Evolutionary conservation across 2,329 filamentous ascomycete genomes (phyloP).

Genomic region (Colletotrichum orchidophilum): DNA sequence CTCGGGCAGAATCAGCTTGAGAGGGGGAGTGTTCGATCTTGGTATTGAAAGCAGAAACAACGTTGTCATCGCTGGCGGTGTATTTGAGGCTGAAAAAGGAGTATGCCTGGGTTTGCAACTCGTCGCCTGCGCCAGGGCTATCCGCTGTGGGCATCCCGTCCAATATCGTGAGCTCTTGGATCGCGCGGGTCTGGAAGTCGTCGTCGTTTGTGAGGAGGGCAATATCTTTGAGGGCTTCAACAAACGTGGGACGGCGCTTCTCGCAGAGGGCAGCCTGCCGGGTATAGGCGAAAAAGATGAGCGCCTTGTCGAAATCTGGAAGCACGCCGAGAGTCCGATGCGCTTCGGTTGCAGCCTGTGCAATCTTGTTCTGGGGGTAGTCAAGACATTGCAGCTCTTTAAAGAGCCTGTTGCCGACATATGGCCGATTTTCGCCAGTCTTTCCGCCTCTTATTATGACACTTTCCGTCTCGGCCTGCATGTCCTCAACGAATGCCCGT

Average conservation of each 20-base stretch:
- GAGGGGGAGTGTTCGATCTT: slow-evolving; percentile 36
- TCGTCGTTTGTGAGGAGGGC: slow-evolving; percentile 24
- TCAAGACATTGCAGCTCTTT: slow-evolving; percentile 31
- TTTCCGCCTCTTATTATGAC: slow-evolving; percentile 43
- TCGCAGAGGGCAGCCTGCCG: slow-evolving; percentile 24
- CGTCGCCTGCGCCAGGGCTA: slow-evolving; percentile 11
- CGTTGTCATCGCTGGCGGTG: slow-evolving; percentile 34
- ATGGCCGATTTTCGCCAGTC: slow-evolving; percentile 1
- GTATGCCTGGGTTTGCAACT: slow-evolving; percentile 29
- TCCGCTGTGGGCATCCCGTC: slow-evolving; percentile 6
- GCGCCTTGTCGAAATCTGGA: slow-evolving; percentile 27
- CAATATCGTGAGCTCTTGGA: slow-evolving; percentile 30
- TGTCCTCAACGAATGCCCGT: slow-evolving; percentile 60
- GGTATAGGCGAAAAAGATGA: slow-evolving; percentile 30
- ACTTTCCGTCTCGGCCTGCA: slow-evolving; percentile 58
- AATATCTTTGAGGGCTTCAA: slow-evolving; percentile 23
- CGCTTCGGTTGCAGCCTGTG: background rate
- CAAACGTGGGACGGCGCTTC: slow-evolving; percentile 21
- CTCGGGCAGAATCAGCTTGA: slow-evolving; percentile 35
- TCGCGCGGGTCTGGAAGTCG: slow-evolving; percentile 22
- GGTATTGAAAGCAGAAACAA: slow-evolving; percentile 35
- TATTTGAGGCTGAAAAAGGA: slow-evolving; percentile 26
- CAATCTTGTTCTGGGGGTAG: slow-evolving; percentile 19
- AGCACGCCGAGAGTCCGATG: slow-evolving; percentile 31
- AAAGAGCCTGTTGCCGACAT: slow-evolving; percentile 10